These are phyloP conservation scores for Botrytis fabae DNA, from an alignment of 2,329 filamentous ascomycete genomes.

Conservation along the genomic window DNA sequence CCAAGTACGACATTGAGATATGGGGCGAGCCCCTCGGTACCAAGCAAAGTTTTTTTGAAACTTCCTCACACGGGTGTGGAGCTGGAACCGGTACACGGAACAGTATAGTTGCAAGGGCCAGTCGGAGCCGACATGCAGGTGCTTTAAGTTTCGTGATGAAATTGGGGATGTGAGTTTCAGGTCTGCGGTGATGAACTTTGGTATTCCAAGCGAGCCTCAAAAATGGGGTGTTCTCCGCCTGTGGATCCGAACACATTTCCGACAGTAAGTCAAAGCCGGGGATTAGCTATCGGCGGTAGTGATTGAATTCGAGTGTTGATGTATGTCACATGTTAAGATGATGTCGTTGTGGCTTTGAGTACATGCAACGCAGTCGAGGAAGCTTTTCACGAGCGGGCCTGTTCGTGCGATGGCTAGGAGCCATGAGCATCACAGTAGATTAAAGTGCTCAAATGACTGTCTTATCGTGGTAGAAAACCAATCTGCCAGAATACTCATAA, in stretches of 20 bases:
- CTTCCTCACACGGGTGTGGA: slow-evolving; percentile 4
- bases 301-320: background rate
- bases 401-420: background rate
- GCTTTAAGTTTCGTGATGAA: slow-evolving; percentile 3
- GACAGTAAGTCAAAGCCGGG: background rate
- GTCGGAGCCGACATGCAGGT: background rate
- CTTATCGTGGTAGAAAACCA: background rate
- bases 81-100: background rate
- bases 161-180: background rate
- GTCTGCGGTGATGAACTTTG: background rate
- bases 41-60: background rate
- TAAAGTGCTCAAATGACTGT: background rate
- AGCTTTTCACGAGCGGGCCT: fast-evolving
- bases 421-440: background rate
- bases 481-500: background rate
- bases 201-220: background rate
- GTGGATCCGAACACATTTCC: background rate
- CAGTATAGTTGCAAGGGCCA: background rate
- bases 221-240: background rate
- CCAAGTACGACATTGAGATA: slow-evolving; percentile 1
- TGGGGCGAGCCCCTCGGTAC: slow-evolving; percentile 7
- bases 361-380: background rate
- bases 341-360: background rate
- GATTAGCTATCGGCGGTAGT: background rate
- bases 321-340: background rate